Evolutionary conservation across 352 stramenopile species (phyloP), one percentile per base, ranked within the genome.

Genomic region (Pythium angustatum): DNA sequence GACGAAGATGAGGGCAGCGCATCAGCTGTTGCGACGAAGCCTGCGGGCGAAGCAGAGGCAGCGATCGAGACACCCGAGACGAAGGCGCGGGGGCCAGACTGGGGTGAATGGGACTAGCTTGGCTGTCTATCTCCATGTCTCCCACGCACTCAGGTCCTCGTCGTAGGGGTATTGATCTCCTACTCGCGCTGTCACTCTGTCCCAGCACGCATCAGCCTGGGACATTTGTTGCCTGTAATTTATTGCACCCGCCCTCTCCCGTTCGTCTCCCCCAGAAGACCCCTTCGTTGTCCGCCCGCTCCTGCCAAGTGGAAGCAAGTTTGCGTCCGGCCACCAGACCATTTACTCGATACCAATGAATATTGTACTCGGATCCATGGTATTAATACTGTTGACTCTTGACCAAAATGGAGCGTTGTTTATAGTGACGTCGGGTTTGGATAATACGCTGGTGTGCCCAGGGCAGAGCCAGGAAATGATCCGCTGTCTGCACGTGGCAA

Each of bases 1-100:
- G 82, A 91, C 27, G 78, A 88, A 57, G 78, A 80, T 22, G 72
- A 83, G 3, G 44, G 58, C 5, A 60, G 57, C 17, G 34, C 59
- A 27, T 44, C 43, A 24, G 49, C 57, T 45, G 15, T 15, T 12
- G 19, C 17, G n/a, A n/a, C n/a, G 1, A 59, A 38, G 17, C 26
- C 19, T 33, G 21, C 52, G 3, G 24, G 11, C 8, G 34, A 36
- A 28, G 36, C 3, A 3, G 26, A 14, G 5, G 24, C 33, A 12
- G 52, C 38, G 15, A 50, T 50, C 22, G 36, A 36, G 24, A 50
- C 36, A 50, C 52, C 33, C 22, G 52, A 36, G 24, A 59, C 52
- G 4, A 59, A 49, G 36, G 38, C 36, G 6, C 52, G 36, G 3
- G 52, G 52, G 3, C 36, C 52, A 17, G 52, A 59, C 27, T 59